Conservation (phyloP, 1,139 yeast genomes). For the Diutina neorugosa region DNA sequence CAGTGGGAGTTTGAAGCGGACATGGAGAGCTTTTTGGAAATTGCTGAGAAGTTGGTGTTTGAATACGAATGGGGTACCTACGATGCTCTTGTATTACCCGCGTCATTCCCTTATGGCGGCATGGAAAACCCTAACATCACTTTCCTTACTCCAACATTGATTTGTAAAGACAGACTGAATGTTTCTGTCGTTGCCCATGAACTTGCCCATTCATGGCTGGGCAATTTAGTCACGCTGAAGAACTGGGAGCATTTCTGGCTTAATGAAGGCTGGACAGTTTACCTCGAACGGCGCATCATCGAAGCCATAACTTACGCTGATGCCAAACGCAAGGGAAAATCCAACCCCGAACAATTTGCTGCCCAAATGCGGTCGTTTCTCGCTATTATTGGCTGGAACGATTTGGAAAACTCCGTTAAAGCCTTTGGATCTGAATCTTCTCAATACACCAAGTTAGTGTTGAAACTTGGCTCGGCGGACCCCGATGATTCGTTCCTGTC, state of each 20-base stretch:
- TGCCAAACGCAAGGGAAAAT: conserved; percentile 13
- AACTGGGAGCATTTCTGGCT: conserved; percentile 94
- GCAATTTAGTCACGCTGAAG: conserved; percentile 79
- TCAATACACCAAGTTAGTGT: conserved; percentile 55
- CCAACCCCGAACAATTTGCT: conserved; percentile 24
- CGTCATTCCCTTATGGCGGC: conserved; percentile 87
- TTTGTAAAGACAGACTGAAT: conserved; percentile 77
- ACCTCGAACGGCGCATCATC: conserved; percentile 72
- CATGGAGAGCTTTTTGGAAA: conserved; percentile 63
- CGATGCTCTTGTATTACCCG: conserved; percentile 71
- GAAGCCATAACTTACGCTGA: conserved; percentile 45
- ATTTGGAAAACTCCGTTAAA: conserved; percentile 51
- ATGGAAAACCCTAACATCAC: conserved; percentile 93
- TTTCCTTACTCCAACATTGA: conserved; percentile 81
- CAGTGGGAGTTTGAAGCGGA: conserved; percentile 74
- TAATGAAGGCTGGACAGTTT: conserved; percentile 95
- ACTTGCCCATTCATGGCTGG: conserved; percentile 87
- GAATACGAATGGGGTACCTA: conserved; percentile 79
- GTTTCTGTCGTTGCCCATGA: conserved; percentile 89
- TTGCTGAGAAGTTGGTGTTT: conserved; percentile 75
- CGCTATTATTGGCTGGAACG: conserved; percentile 85
- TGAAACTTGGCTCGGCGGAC: conserved; percentile 54
- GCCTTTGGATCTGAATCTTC: conserved; percentile 43
- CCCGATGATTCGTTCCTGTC: conserved; percentile 86
- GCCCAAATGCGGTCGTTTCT: conserved; percentile 67